Conservation (phyloP, 1,284 basidiomycete genomes). For the Cystobasidium slooffiae region DNA sequence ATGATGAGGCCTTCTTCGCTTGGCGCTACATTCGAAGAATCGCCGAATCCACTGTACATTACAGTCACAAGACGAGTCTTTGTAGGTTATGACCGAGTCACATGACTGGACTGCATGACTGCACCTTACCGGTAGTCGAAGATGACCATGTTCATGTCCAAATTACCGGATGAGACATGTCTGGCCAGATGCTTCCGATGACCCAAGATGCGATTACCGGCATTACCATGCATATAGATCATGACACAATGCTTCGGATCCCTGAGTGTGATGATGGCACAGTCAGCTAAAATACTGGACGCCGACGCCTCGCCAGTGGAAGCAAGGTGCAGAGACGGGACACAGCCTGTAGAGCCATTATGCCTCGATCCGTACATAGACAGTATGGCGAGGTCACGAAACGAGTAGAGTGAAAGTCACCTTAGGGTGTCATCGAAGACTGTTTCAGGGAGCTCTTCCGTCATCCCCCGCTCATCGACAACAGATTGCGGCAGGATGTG, state of each 20-base stretch:
- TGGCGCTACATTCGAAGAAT: conserved; percentile 73
- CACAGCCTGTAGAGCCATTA: too few relatives aligned
- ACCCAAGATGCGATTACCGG: conserved; percentile 70
- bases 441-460: conserved; percentile 46
- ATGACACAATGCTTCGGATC: conserved; percentile 12
- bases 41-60: conserved; percentile 79
- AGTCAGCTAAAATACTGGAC: too few relatives aligned
- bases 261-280: neutral
- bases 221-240: conserved; percentile 89
- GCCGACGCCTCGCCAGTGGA: too few relatives aligned
- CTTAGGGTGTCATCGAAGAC: conserved; percentile 62
- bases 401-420: conserved; percentile 19
- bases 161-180: conserved; percentile 30
- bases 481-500: conserved; percentile 75
- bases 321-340: too few relatives aligned
- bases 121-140: conserved; percentile 58
- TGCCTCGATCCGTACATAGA: too few relatives aligned
- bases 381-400: neutral
- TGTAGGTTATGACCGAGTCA: neutral
- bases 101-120: neutral
- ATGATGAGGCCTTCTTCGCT: conserved; percentile 71
- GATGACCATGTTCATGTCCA: conserved; percentile 46
- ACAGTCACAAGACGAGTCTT: conserved; percentile 74
- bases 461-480: conserved; percentile 59
- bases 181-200: conserved; percentile 63